Conservation (phyloP, 208 protist species). For the Wallacemonas collosoma region DNA sequence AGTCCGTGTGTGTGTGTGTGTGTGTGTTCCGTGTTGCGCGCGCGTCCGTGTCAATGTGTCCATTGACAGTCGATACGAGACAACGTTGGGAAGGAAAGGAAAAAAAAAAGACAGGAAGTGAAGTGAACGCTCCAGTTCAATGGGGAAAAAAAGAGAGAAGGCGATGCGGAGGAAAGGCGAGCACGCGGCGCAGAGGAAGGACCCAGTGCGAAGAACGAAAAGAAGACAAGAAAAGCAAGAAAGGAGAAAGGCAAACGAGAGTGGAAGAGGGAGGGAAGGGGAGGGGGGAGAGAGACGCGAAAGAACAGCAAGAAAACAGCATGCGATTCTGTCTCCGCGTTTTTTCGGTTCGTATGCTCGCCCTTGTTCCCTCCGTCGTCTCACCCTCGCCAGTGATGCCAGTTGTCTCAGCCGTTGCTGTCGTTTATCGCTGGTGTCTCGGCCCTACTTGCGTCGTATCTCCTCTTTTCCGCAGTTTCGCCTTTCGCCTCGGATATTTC, state of each 20-base stretch:
- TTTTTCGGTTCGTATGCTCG: no score
- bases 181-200: neutral
- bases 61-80: no score
- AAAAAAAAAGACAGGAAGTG: constrained; percentile 9
- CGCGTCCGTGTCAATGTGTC: neutral
- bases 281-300: constrained; percentile 9
- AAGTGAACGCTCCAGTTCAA: neutral
- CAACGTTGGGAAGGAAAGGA: neutral
- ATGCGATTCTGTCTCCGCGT: no score
- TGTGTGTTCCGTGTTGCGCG: constrained; percentile 3
- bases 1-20: neutral
- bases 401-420: no score
- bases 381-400: no score
- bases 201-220: constrained; percentile 13
- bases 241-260: neutral
- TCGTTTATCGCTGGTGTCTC: no score
- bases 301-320: constrained; percentile 16
- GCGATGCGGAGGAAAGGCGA: neutral
- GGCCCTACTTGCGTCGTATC: neutral
- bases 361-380: no score
- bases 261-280: neutral
- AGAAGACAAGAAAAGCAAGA: constrained; percentile 1
- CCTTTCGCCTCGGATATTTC: constrained; percentile 2
- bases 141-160: neutral
- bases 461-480: neutral